These are phyloP conservation scores for Salix koriyanagi DNA, from an alignment of 345 rosid genomes.

Conservation along the genomic window DNA sequence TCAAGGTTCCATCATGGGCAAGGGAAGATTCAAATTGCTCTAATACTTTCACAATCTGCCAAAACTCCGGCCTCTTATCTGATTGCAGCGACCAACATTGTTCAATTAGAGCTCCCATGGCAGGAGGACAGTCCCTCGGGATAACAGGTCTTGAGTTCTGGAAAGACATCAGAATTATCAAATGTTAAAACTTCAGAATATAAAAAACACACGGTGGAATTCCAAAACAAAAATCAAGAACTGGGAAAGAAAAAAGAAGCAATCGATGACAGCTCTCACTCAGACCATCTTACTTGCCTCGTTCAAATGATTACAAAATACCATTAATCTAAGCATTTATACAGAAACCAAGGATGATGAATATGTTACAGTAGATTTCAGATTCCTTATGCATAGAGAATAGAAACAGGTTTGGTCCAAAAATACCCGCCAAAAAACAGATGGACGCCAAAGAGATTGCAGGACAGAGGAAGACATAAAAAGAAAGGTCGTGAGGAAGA, in stretches of 20 bases:
- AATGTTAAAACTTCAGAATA: background rate
- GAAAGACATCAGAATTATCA: slow-evolving; percentile 5
- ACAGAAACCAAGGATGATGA: background rate
- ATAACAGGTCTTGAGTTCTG: slow-evolving; percentile 83
- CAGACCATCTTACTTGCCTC: background rate
- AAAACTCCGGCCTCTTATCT: slow-evolving; percentile 89
- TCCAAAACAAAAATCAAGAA: background rate
- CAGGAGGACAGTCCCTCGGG: slow-evolving; percentile 60
- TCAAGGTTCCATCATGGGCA: slow-evolving; percentile 64
- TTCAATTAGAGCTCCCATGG: slow-evolving; percentile 84
- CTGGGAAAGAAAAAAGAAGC: background rate
- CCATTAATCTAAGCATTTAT: background rate
- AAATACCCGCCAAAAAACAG: background rate
- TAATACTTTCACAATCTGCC: slow-evolving; percentile 86
- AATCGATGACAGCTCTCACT: background rate
- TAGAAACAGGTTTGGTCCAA: background rate
- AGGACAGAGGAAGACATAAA: background rate
- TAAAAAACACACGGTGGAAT: background rate
- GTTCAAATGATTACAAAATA: background rate
- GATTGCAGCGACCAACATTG: slow-evolving; percentile 89
- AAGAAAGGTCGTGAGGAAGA: background rate
- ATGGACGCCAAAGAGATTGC: background rate
- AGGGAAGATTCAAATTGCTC: slow-evolving; percentile 70
- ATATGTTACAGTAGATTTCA: background rate
- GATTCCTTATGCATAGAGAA: background rate